Conservation (phyloP, 2,329 filamentous ascomycete genomes). For the Meredithiella fracta region DNA sequence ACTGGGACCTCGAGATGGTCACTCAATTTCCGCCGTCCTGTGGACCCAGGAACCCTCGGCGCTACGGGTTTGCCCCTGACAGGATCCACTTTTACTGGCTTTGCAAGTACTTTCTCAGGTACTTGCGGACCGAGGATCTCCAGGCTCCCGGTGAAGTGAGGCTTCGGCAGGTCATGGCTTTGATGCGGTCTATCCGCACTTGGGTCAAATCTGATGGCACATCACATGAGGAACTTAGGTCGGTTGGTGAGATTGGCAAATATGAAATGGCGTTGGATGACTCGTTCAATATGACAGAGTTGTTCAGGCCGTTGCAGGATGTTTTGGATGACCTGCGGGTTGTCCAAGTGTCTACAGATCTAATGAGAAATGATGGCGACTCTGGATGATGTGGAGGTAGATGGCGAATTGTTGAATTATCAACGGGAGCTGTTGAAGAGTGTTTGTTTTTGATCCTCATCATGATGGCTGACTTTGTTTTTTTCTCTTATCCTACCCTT, state of each 20-base stretch:
- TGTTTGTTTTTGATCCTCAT: slow-evolving; percentile 13
- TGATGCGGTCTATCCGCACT: slow-evolving; percentile 41
- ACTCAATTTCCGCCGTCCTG: slow-evolving; percentile 43
- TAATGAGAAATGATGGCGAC: background rate
- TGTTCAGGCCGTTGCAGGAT: slow-evolving; percentile 46
- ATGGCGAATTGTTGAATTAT: slow-evolving; percentile 18
- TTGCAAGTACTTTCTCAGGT: slow-evolving; percentile 47
- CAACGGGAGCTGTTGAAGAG: too few species aligned
- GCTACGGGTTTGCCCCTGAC: slow-evolving; percentile 55
- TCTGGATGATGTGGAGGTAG: slow-evolving; percentile 16
- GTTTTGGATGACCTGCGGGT: slow-evolving; percentile 28
- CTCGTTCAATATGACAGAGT: slow-evolving; percentile 53
- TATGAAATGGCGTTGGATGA: slow-evolving; percentile 47
- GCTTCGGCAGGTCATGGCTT: slow-evolving; percentile 41
- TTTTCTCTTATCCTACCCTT: slow-evolving; percentile 16
- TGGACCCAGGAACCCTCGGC: slow-evolving; percentile 33
- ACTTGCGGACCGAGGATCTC: slow-evolving; percentile 36
- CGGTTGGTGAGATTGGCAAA: slow-evolving; percentile 51
- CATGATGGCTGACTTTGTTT: slow-evolving; percentile 18
- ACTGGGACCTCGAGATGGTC: slow-evolving; percentile 54
- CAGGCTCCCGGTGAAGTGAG: slow-evolving; percentile 40
- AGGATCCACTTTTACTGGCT: slow-evolving; percentile 60
- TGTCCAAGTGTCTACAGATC: slow-evolving; percentile 27
- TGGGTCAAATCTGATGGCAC: slow-evolving; percentile 49
- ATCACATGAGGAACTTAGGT: slow-evolving; percentile 48